phyloP scores from a whole-genome alignment of 495 filamentous ascomycete genomes.

The Pyronema domesticum region DNA sequence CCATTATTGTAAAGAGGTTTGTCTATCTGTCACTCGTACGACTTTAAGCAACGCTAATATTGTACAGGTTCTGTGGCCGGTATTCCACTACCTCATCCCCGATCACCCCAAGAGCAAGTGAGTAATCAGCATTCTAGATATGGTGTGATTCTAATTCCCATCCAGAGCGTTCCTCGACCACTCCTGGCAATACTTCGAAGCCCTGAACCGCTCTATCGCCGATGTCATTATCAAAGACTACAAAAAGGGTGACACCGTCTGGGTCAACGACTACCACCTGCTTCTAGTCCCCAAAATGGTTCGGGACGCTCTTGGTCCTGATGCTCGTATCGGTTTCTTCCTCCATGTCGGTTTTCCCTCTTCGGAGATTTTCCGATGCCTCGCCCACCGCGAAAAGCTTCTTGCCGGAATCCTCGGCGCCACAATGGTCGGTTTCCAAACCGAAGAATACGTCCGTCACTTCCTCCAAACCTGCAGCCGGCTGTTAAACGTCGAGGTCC shows the following conservation, averaged over 20 bases:
- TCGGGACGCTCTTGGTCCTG: slow-evolving; percentile 59
- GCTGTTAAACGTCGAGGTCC: slow-evolving; percentile 69
- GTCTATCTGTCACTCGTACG: background rate
- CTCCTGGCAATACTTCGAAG: slow-evolving; percentile 85
- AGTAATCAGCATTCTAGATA: slow-evolving; percentile 1
- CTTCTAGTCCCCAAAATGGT: slow-evolving; percentile 84
- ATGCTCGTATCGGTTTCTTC: slow-evolving; percentile 89
- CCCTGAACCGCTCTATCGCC: slow-evolving; percentile 76
- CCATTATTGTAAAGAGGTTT: slow-evolving; percentile 61
- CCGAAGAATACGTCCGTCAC: slow-evolving; percentile 75
- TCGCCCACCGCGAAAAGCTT: slow-evolving; percentile 65
- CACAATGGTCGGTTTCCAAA: slow-evolving; percentile 83
- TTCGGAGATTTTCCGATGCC: slow-evolving; percentile 81
- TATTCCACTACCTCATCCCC: slow-evolving; percentile 91
- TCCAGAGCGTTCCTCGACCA: slow-evolving; percentile 67
- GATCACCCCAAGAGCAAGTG: slow-evolving; percentile 88
- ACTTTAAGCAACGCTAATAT: background rate
- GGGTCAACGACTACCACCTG: slow-evolving; percentile 90
- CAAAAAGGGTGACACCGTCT: slow-evolving; percentile 78
- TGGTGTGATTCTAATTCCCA: background rate
- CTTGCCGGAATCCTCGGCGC: slow-evolving; percentile 81
- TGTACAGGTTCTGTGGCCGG: slow-evolving; percentile 60
- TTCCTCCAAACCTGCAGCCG: slow-evolving; percentile 89
- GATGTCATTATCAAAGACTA: slow-evolving; percentile 76
- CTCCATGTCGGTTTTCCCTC: slow-evolving; percentile 88